These are phyloP conservation scores for Drechslerella coelobrocha DNA, from an alignment of 2,329 filamentous ascomycete species.

Conservation along the genomic window DNA sequence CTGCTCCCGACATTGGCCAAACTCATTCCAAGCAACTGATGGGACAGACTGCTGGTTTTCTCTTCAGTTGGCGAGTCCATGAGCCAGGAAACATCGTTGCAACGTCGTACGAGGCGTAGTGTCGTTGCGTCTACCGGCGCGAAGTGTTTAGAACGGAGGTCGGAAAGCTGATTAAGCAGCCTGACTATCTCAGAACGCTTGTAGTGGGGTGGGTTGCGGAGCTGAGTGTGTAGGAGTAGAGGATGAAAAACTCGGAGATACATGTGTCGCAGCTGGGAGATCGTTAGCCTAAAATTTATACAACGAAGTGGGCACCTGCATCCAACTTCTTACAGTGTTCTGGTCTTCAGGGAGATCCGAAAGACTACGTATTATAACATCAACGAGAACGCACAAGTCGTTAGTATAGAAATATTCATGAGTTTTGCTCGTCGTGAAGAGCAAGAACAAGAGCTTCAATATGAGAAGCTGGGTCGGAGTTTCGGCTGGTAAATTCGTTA, in stretches of 20 bases:
- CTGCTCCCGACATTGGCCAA: constrained; percentile 73
- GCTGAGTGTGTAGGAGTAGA: constrained; percentile 86
- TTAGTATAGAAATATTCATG: constrained; percentile 99
- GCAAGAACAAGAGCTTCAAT: constrained; percentile 88
- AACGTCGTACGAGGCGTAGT: constrained; percentile 76
- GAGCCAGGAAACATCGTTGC: constrained; percentile 75
- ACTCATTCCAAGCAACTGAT: constrained; percentile 73
- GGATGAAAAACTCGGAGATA: constrained; percentile 93
- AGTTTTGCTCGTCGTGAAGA: constrained; percentile 89
- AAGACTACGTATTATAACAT: constrained; percentile 96
- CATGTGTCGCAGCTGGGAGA: constrained; percentile 77
- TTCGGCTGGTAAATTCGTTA: constrained; percentile 65
- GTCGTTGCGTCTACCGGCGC: constrained; percentile 82
- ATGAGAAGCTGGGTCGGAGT: constrained; percentile 95
- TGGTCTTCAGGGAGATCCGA: constrained; percentile 88
- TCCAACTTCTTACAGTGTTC: constrained; percentile 41
- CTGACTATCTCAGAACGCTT: constrained; percentile 84
- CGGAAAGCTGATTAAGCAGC: constrained; percentile 74
- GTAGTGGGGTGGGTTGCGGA: constrained; percentile 85
- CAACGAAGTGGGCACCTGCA: constrained; percentile 57
- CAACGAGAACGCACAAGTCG: constrained; percentile 88
- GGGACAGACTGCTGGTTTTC: constrained; percentile 58
- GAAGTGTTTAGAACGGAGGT: constrained; percentile 74
- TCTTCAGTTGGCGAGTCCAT: constrained; percentile 56
- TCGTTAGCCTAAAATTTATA: constrained; percentile 5